A percentile compares a stretch with the other conserved stretches of the same genome.
Conservation (phyloP, 2,329 filamentous ascomycete species). For the Colletotrichum sp. region DNA sequence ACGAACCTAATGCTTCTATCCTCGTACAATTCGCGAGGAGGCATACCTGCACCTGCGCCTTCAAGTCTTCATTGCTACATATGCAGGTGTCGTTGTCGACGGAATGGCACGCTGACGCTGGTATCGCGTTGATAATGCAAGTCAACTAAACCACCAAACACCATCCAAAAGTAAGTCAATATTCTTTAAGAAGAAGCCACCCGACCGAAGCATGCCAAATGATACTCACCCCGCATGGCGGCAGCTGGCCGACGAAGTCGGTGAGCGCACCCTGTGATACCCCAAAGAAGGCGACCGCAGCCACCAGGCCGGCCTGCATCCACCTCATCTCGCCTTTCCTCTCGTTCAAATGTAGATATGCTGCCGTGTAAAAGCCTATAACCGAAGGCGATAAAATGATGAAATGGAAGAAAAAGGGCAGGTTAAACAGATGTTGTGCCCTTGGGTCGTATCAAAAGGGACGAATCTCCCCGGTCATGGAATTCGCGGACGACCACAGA, state of each 20-base stretch:
- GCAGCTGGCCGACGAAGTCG: conserved; percentile 21
- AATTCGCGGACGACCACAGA: background rate
- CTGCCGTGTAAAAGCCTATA: background rate
- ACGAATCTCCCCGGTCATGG: background rate
- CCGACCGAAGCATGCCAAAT: background rate
- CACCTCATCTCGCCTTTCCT: conserved; percentile 9
- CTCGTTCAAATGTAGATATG: background rate
- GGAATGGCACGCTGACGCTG: conserved; percentile 27
- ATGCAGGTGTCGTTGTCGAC: conserved; percentile 31
- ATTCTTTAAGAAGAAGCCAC: background rate
- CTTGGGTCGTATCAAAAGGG: background rate
- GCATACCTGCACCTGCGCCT: conserved; percentile 25
- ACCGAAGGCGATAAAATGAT: background rate
- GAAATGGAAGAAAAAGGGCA: background rate
- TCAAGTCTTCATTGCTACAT: conserved; percentile 28
- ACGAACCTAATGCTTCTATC: conserved; percentile 30
- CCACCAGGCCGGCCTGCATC: conserved; percentile 14
- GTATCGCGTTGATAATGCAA: conserved; percentile 26
- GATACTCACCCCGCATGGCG: conserved; percentile 25
- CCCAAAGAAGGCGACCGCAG: conserved; percentile 18
- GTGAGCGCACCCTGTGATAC: conserved; percentile 11
- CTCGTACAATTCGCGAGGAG: conserved; percentile 27
- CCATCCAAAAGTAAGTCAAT: background rate
- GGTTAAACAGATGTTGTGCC: background rate
- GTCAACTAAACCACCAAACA: conserved; percentile 19